phyloP scores from a whole-genome alignment of 257 asterid species.

The Ballota nigra region DNA sequence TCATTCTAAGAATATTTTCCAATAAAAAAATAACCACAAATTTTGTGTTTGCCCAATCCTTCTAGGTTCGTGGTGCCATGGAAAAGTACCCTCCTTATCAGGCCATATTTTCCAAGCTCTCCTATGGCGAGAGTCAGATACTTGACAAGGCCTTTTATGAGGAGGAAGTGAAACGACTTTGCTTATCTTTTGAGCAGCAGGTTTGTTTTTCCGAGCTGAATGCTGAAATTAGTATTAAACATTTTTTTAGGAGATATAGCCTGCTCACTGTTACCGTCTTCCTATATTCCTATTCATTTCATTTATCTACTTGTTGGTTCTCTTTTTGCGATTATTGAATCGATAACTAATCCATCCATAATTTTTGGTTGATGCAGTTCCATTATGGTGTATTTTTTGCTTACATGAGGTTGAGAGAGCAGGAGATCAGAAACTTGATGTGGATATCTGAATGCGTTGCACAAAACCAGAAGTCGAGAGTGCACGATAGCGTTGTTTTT shows the following conservation, averaged over 20 bases:
- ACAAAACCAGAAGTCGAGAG: conserved; percentile 91
- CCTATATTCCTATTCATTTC: not conserved
- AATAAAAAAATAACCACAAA: conserved; percentile 4
- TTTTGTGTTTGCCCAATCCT: not conserved
- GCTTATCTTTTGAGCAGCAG: conserved; percentile 96
- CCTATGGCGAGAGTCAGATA: conserved; percentile 97
- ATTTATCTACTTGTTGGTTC: not conserved
- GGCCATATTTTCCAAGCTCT: conserved; percentile 67
- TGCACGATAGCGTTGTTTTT: conserved; percentile 89
- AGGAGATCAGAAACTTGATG: conserved; percentile 95
- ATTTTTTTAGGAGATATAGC: not conserved
- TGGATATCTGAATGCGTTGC: conserved; percentile 99
- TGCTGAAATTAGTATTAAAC: not conserved
- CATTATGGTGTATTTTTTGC: conserved; percentile 88
- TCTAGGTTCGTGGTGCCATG: conserved; percentile 86
- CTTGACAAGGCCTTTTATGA: conserved; percentile 97
- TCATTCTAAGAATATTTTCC: not conserved
- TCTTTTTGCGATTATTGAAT: not conserved
- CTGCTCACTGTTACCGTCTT: not conserved
- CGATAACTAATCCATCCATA: not conserved
- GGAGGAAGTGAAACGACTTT: conserved; percentile 93
- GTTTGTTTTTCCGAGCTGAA: conserved; percentile 35
- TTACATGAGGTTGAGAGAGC: conserved; percentile 89
- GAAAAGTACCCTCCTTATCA: conserved; percentile 94
- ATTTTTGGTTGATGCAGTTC: conserved; percentile 54